Evolutionary conservation across 306 rosid species (phyloP).

Genomic region (Lupinus albus): DNA sequence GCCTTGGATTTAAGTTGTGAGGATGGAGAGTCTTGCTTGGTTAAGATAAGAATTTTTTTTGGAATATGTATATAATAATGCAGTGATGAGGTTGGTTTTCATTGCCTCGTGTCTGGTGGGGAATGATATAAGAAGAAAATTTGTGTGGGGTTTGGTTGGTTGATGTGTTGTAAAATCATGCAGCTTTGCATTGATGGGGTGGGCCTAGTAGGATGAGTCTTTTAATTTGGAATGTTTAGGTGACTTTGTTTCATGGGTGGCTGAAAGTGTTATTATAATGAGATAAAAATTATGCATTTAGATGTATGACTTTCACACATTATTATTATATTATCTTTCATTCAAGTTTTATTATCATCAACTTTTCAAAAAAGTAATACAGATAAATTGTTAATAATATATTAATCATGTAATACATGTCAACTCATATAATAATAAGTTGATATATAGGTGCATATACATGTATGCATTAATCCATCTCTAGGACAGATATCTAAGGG

Average conservation of each 20-base stretch:
- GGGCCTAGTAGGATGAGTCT: slow-evolving; percentile 39
- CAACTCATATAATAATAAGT: neutral
- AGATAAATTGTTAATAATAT: too few species aligned
- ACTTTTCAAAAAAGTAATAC: too few species aligned
- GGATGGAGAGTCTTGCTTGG: neutral
- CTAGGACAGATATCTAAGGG: neutral
- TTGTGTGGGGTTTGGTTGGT: slow-evolving; percentile 33
- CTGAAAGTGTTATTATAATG: slow-evolving; percentile 37
- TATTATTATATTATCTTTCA: too few species aligned
- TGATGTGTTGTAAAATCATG: slow-evolving; percentile 37
- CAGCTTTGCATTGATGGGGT: slow-evolving; percentile 33
- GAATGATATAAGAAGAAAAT: neutral
- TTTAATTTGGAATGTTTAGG: slow-evolving; percentile 40
- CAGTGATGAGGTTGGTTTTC: slow-evolving; percentile 10
- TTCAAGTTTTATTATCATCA: too few species aligned
- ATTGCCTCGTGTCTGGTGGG: neutral
- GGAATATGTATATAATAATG: slow-evolving; percentile 7
- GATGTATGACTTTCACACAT: too few species aligned
- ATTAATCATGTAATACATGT: too few species aligned
- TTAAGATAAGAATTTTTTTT: slow-evolving; percentile 31
- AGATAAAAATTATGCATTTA: too few species aligned
- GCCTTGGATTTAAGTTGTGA: neutral
- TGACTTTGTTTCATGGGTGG: slow-evolving; percentile 25
- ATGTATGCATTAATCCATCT: neutral
- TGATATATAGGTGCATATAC: neutral